Evolutionary conservation across 1,284 basidiomycete species (phyloP).

Genomic region (Trichosporon coremiiforme): DNA sequence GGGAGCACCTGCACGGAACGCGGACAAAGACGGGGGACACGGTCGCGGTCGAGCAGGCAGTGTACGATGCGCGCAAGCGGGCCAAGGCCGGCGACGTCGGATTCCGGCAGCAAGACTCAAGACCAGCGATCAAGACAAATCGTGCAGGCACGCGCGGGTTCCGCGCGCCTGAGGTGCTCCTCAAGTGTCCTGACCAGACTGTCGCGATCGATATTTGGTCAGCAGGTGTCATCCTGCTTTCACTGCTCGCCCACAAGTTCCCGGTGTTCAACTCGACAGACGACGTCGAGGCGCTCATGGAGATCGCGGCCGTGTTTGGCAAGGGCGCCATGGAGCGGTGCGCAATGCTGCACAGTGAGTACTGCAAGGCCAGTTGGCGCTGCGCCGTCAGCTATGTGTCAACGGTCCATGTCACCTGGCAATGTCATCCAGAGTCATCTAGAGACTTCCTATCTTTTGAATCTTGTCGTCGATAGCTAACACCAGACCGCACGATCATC

Average conservation of each 20-base stretch:
- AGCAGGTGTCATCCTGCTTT: conserved; percentile 86
- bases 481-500: conserved; percentile 75
- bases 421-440: no score
- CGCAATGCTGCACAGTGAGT: conserved; percentile 85
- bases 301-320: conserved; percentile 88
- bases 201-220: conserved; percentile 98
- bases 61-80: conserved; percentile 67
- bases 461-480: no score
- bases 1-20: conserved; percentile 67
- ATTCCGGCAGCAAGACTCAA: conserved; percentile 56
- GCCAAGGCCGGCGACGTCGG: conserved; percentile 54
- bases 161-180: conserved; percentile 90
- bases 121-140: conserved; percentile 86
- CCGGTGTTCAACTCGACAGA: conserved; percentile 93
- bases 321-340: conserved; percentile 78
- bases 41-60: conserved; percentile 56
- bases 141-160: conserved; percentile 96
- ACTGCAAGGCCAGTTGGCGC: no score
- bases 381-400: no score
- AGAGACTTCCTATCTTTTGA: no score
- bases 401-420: no score
- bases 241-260: conserved; percentile 89
- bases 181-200: conserved; percentile 93
- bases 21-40: conserved; percentile 46
- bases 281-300: conserved; percentile 93